Conservation (phyloP, 139 green algal species). For the Mesostigma viride region DNA sequence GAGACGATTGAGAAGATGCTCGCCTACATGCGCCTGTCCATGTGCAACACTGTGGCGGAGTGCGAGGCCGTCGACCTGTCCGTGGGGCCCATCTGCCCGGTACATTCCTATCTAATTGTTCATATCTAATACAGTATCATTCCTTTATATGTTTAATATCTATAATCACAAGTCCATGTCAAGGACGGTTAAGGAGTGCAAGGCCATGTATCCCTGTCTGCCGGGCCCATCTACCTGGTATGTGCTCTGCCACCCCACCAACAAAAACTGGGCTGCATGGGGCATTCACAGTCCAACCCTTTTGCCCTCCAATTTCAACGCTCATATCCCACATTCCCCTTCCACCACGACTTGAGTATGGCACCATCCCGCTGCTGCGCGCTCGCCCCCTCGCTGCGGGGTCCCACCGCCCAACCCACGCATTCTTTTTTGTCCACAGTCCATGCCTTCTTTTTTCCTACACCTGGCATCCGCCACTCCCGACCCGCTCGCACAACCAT, state of each 20-base stretch:
- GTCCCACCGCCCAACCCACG: neutral
- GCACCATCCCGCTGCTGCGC: neutral
- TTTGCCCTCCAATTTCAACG: neutral
- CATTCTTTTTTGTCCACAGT: neutral
- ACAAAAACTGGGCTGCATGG: neutral
- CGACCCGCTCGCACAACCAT: no score
- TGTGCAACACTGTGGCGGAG: slow-evolving; percentile 37
- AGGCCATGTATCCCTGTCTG: no score
- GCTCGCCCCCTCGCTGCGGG: neutral
- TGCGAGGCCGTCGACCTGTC: slow-evolving; percentile 26
- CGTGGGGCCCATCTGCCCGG: no score
- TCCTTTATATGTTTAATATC: no score
- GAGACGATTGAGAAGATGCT: slow-evolving; percentile 43
- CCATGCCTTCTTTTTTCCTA: no score
- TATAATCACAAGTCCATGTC: no score
- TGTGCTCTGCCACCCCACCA: neutral
- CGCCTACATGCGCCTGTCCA: slow-evolving; percentile 68
- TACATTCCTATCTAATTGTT: no score
- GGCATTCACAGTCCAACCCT: neutral
- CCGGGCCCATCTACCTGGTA: slow-evolving; percentile 25
- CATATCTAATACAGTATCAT: no score
- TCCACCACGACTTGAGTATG: neutral
- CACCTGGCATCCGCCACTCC: no score
- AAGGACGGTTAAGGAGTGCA: no score
- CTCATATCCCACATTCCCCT: neutral